These are phyloP conservation scores for Coemansia sp. DNA, from an alignment of 371 early-diverging fungal genomes.

Conservation along the genomic window DNA sequence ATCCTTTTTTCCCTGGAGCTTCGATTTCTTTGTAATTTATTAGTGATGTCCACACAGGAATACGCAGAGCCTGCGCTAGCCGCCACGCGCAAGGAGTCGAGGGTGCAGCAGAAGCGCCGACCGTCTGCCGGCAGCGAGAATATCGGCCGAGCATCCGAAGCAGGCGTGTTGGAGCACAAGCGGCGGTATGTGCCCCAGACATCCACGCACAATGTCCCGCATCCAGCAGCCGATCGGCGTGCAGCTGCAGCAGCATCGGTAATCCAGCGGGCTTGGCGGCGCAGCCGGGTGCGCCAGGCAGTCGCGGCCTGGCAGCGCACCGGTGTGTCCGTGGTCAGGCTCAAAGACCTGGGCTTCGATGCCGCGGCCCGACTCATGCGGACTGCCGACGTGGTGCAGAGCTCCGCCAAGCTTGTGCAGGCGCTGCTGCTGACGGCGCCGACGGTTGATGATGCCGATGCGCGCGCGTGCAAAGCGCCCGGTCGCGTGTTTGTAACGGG, in stretches of 20 bases:
- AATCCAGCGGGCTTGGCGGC: conserved; percentile 39
- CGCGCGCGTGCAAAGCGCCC: conserved; percentile 7
- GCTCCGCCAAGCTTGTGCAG: conserved; percentile 15
- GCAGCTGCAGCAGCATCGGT: conserved; percentile 16
- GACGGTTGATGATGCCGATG: not conserved
- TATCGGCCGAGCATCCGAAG: not conserved
- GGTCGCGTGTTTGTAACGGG: conserved; percentile 34
- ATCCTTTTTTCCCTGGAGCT: not conserved
- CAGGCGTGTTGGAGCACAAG: not conserved
- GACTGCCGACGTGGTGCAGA: conserved; percentile 9
- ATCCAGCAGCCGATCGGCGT: no score
- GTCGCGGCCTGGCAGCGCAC: conserved; percentile 11
- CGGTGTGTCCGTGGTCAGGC: conserved; percentile 17
- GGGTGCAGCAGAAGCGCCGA: conserved; percentile 9
- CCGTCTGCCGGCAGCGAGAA: conserved; percentile 2
- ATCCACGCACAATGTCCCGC: not conserved
- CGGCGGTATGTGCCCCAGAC: not conserved
- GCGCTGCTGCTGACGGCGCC: conserved; percentile 10
- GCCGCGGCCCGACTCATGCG: conserved; percentile 27
- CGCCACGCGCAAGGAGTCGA: no score
- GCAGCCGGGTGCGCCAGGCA: not conserved
- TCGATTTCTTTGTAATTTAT: no score
- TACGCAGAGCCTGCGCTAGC: no score
- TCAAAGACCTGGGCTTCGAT: conserved; percentile 23
- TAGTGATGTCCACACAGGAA: not conserved